Base-by-base conservation (phyloP, 1,139 yeast genomes). In the Yamadazyma blattariae region DNA sequence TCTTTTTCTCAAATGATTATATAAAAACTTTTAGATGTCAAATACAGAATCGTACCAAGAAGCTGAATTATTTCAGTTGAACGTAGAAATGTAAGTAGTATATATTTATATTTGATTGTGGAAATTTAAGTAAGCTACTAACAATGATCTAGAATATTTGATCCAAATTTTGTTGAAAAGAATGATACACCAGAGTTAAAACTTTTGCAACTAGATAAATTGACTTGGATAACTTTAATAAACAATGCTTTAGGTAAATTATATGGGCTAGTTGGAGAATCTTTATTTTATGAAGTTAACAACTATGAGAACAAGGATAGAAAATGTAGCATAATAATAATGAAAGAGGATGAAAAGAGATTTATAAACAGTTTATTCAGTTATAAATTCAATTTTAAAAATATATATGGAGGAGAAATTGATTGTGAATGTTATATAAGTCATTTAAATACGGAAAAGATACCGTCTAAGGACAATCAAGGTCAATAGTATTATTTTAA, bases 251-350 rank as follows among this genome's bases (percentile, higher is more conserved):
- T 66, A 33, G 48, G 49, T 16, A 58, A 57, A 31, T 42, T 63
- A 31, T 61, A 66, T 35, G 72, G 72, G 2, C 32, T 66, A 22
- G 50, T 65, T 26, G 72, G 72, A 2, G 69, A 63, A 39, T 48
- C 70, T 1, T 38, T 54, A 2, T 64, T 52, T 32, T 62, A 55
- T 40, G 67, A 62, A 33, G 41, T 66, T 5, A 41, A 40, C 18
- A n/a, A 32, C 3, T 12, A 61, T 23, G 35, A 35, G 3, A 33
- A 35, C 9, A 38, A 39, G 5, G 35, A 46, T 31, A 25, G 43
- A 27, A 27, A 40, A 35, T 38, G 55, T 35, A 40, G 56, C 4
- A 41, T 66, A 5, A 44, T 59, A 42, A 49, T 57, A 13, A 55
- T 60, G 39, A 37, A 40, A 5, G 55, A 59, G 25, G 72, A 67